A percentile compares a stretch with the other conserved stretches of the same genome.
Evolutionary conservation across 2,329 filamentous ascomycete genomes (phyloP).

Genomic region (Hymenoscyphus infarciens): DNA sequence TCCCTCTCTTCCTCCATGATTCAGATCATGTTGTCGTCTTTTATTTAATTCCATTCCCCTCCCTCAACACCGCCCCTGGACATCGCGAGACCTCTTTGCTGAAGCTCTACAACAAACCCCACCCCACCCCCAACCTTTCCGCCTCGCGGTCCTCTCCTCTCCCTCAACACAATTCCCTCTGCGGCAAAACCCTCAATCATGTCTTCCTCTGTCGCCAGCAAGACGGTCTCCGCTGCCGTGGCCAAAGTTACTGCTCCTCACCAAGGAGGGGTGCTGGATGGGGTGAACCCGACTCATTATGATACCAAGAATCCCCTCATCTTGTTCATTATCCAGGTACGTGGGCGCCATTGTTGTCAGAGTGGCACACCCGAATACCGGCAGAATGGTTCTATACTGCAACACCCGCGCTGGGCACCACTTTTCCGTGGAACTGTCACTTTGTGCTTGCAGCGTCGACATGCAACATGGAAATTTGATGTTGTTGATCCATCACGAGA

Average conservation of each 20-base stretch:
- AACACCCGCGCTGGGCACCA: background rate
- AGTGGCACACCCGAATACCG: conserved; percentile 3
- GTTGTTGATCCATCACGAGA: no score
- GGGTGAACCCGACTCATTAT: conserved; percentile 57
- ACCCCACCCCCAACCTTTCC: background rate
- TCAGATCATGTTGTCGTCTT: background rate
- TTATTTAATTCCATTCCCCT: background rate
- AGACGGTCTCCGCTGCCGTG: background rate
- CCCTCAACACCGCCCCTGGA: background rate
- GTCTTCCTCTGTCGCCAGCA: background rate
- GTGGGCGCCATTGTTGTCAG: conserved; percentile 7
- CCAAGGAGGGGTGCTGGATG: conserved; percentile 50
- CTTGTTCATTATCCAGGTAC: conserved; percentile 66
- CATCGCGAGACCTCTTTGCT: background rate
- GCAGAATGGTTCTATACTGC: conserved; percentile 1
- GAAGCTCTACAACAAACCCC: conserved; percentile 1
- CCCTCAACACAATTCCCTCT: background rate
- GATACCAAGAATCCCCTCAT: conserved; percentile 62
- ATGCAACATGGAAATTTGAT: background rate
- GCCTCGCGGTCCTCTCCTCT: background rate
- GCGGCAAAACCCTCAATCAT: background rate
- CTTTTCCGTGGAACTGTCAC: background rate
- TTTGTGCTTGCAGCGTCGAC: background rate
- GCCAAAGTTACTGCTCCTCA: background rate
- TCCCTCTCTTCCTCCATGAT: background rate